phyloP scores from a whole-genome alignment of 805 yeast species.

The Cyberlindnera nakhonratchasimensis region DNA sequence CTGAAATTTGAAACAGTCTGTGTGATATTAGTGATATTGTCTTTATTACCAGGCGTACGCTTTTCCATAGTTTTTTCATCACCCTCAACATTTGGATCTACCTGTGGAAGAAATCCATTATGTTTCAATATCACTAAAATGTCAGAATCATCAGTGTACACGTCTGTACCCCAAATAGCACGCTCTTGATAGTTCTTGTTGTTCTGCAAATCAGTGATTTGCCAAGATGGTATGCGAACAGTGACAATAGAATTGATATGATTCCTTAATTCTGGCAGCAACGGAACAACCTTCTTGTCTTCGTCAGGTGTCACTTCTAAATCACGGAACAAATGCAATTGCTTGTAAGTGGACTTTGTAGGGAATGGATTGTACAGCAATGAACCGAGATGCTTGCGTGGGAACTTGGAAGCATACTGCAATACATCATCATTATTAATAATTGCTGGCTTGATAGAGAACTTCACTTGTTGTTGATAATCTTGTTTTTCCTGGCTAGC shows the following conservation, averaged over 20 bases:
- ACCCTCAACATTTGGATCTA: slow-evolving; percentile 24
- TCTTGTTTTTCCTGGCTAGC: neutral
- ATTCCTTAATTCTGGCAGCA: slow-evolving; percentile 33
- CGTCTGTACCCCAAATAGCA: slow-evolving; percentile 85
- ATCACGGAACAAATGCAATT: slow-evolving; percentile 15
- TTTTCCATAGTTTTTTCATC: slow-evolving; percentile 18
- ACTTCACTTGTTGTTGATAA: neutral
- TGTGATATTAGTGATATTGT: slow-evolving; percentile 29
- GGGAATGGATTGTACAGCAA: slow-evolving; percentile 57
- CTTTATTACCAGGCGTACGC: slow-evolving; percentile 41
- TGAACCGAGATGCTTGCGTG: slow-evolving; percentile 48
- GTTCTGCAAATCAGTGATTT: slow-evolving; percentile 25
- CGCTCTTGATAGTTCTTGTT: slow-evolving; percentile 24
- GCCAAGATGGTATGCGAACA: slow-evolving; percentile 28
- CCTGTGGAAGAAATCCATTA: slow-evolving; percentile 56
- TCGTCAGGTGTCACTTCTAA: neutral
- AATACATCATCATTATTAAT: slow-evolving; percentile 41
- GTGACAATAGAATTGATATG: slow-evolving; percentile 40
- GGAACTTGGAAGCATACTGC: slow-evolving; percentile 38
- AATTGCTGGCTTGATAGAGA: slow-evolving; percentile 12
- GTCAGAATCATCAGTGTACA: slow-evolving; percentile 94
- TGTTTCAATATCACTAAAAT: slow-evolving; percentile 72
- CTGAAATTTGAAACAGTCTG: slow-evolving; percentile 29
- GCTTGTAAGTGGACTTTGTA: slow-evolving; percentile 38
- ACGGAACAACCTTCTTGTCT: slow-evolving; percentile 22